Percentiles rank a stretch among this genome's conserved stretches.
Evolutionary conservation across 345 rosid species (phyloP).

Genomic region (Eucalyptus curtisii): DNA sequence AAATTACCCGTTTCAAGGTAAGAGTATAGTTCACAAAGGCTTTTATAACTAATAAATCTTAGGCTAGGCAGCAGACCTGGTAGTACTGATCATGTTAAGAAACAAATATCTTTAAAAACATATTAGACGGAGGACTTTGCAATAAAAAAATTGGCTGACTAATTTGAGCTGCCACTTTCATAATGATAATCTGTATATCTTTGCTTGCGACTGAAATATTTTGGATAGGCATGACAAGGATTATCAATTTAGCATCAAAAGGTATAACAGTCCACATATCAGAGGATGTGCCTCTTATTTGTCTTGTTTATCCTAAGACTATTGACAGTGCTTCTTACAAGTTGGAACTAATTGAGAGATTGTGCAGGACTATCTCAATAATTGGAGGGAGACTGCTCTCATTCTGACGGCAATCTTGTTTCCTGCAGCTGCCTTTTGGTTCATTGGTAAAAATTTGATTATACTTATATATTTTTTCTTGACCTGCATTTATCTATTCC

Average conservation of each 20-base stretch:
- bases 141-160: background rate
- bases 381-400: slow-evolving; percentile 86
- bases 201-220: background rate
- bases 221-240: background rate
- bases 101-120: background rate
- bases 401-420: slow-evolving; percentile 63
- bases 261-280: background rate
- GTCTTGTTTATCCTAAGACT: background rate
- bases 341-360: background rate
- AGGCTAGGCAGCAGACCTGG: background rate
- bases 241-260: background rate
- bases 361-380: slow-evolving; percentile 57
- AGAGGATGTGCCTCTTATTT: background rate
- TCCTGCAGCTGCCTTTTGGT: slow-evolving; percentile 86
- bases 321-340: background rate
- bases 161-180: background rate
- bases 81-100: background rate
- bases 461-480: background rate
- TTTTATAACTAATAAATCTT: background rate
- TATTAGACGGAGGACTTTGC: background rate
- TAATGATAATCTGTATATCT: background rate
- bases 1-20: background rate
- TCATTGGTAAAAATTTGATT: slow-evolving; percentile 27
- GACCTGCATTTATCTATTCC: background rate
- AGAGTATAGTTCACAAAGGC: background rate